Evolutionary conservation across 1,284 basidiomycete species (phyloP), one percentile per base, ranked within the genome.

Genomic region (Pseudozyma thailandica): DNA sequence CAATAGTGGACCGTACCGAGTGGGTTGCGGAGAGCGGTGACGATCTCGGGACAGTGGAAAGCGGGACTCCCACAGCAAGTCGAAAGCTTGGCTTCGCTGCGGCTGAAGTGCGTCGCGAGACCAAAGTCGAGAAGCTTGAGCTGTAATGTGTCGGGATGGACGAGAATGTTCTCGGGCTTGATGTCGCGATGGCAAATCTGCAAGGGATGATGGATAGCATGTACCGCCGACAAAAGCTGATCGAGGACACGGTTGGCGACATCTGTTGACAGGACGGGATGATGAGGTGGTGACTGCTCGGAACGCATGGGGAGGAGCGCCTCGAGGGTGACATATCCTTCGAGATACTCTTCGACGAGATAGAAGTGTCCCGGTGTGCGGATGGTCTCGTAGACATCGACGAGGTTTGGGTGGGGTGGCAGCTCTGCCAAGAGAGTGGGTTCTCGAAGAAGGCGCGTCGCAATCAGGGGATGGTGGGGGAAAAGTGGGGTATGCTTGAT

Each of bases 401-500:
- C 85, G 23, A 88, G 82, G 65, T 86, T 87, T 1, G 86, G 87
- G 75, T 87, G 87, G 1, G 85, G 85, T 0, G 85, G 84, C 1
- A 88, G 81, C 72, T 87, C 85, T 1, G 86, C 85, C 15, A 88
- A 81, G 15, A 88, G 82, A 0, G 85, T 86, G 0, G 87, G 87
- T 57, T 88, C 87, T 26, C 87, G 84, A 0, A 88, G 79, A 9
- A 88, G 80, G 5, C 87, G 82, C 0, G 85, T 85, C 2, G 87
- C 84, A 51, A 88, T 87, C 23, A 88, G 81, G 6, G 86, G 86
- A 68, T 88, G 87, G 65, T 88, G 87, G 0, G 86, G 86, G 58
- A 87, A 85, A 18, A 88, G 82, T 4, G 87, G 85, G 2, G 87
- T 88, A 74, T 87, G 86, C 68, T 88, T 87, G 74, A 88, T 82